phyloP scores from a whole-genome alignment of 225 moss, liverwort and hornwort genomes.

The Ulota crispa region DNA sequence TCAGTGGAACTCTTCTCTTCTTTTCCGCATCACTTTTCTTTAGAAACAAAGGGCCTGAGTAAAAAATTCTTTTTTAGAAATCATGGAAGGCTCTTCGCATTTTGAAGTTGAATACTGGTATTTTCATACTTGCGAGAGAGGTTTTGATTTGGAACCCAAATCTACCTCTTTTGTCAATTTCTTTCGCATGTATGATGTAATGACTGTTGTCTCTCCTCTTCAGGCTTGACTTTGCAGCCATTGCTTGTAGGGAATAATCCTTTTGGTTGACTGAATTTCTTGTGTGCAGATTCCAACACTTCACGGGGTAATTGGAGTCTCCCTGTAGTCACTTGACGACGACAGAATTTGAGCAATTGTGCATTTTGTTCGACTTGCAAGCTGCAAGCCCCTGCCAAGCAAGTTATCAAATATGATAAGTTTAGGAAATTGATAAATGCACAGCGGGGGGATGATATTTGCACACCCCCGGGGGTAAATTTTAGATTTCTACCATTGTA shows the following conservation, averaged over 20 bases:
- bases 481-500: too few relatives aligned
- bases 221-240: background rate
- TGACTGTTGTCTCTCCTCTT: background rate
- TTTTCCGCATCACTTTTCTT: background rate
- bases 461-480: too few relatives aligned
- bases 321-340: constrained; percentile 7
- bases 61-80: too few relatives aligned
- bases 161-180: background rate
- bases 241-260: background rate
- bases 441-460: too few relatives aligned
- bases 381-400: constrained; percentile 11
- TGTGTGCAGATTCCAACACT: constrained; percentile 25
- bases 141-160: background rate
- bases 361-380: constrained; percentile 12
- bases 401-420: background rate
- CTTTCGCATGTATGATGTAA: background rate
- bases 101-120: constrained; percentile 6
- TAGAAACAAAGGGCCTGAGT: background rate
- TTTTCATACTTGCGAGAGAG: background rate
- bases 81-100: constrained; percentile 11
- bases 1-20: background rate
- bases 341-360: constrained; percentile 19
- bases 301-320: constrained; percentile 16
- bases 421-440: too few relatives aligned
- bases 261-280: background rate